Evolutionary conservation across 2,329 filamentous ascomycete species (phyloP), one percentile per base, ranked within the genome.

Genomic region (Exserohilum turcica): DNA sequence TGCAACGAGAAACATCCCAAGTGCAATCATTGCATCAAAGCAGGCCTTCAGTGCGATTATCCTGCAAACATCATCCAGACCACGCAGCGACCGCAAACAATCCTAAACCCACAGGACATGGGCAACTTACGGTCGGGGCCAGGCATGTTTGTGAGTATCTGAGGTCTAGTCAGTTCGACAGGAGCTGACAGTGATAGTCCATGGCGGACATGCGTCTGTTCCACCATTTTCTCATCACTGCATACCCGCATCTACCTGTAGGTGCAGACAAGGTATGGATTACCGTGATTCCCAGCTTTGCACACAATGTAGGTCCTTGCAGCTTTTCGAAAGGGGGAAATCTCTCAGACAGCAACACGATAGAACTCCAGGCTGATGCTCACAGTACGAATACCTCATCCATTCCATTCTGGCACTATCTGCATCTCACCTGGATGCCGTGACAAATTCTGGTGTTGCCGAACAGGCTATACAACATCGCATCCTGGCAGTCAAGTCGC

Each of bases 371-470:
- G 15, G 40, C 57, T 64, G 37, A 69, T 37, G 6, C 19, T 54
- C 48, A 18, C 52, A 86, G 81, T 81, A 87, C 59, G 84, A 87
- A 50, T 88, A 85, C 54, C 78, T 89, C 8, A 88, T 90, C 82
- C 87, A 90, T 67, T 85, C 86, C 4, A 86, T 90, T 44, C 79
- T 89, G 0, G 86, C 86, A 10, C 80, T 88, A 54, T 80, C 87
- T 1, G 88, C 87, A 28, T 89, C 86, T 0, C 84, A 89, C 58
- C 79, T 90, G 4, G 79, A 82, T 61, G 73, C 74, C 3, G 71
- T 76, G 0, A 83, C 71, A 2, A 69, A 82, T 52, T 68, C 78
- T 1, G 79, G 78, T 54, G 79, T 89, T 15, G 71, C 80, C 12
- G 76, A 80, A 12, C 79, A 82, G 27, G 86, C 86, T 36, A 83